Percentiles rank a stretch among this genome's conserved stretches.
Evolutionary conservation across 1,284 basidiomycete species (phyloP).

Genomic region (Ustanciosporium gigantosporum): DNA sequence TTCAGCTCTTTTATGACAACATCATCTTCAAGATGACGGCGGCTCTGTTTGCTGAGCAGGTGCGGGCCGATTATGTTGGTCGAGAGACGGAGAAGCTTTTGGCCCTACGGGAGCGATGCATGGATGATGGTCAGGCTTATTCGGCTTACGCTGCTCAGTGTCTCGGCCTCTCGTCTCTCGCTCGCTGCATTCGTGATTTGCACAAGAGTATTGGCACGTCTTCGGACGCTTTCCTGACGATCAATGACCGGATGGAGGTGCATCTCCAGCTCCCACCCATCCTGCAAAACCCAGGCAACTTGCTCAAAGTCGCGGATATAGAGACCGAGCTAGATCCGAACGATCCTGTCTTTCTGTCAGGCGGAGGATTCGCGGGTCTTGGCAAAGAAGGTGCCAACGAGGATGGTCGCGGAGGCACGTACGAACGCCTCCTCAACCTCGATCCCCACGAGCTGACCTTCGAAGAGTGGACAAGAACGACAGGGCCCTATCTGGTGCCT

Average conservation of each 20-base stretch:
- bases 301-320: constrained; percentile 42
- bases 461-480: constrained; percentile 54
- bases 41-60: constrained; percentile 55
- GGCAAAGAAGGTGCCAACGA: constrained; percentile 25
- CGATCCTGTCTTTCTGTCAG: constrained; percentile 46
- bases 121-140: constrained; percentile 46
- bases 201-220: constrained; percentile 46
- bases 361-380: constrained; percentile 33
- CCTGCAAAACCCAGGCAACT: constrained; percentile 36
- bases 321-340: constrained; percentile 52
- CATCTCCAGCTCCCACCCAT: constrained; percentile 57
- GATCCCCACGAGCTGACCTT: constrained; percentile 22
- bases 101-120: constrained; percentile 44
- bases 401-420: constrained; percentile 19
- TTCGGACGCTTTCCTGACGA: constrained; percentile 44
- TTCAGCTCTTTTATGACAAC: constrained; percentile 56
- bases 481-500: constrained; percentile 74
- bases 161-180: constrained; percentile 48
- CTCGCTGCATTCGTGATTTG: constrained; percentile 40
- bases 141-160: constrained; percentile 37
- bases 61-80: constrained; percentile 39
- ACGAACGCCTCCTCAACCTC: constrained; percentile 18
- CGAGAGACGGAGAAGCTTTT: constrained; percentile 44
- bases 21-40: constrained; percentile 59
- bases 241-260: constrained; percentile 53